phyloP scores from a whole-genome alignment of 75 land plant species.

The Cryptomeria japonica region DNA sequence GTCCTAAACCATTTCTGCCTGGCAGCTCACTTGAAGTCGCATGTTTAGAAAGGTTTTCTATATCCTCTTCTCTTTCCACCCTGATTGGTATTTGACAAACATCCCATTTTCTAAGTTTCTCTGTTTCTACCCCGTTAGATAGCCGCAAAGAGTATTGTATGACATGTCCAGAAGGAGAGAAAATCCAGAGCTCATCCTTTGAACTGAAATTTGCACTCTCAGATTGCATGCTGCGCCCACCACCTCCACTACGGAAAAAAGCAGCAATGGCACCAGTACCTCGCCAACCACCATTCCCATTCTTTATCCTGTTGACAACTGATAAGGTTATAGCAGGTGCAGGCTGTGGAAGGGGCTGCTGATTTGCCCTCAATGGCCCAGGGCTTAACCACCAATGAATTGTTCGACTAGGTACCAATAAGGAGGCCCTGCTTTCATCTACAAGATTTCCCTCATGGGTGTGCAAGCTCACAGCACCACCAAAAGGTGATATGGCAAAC shows the following conservation, averaged over 20 bases:
- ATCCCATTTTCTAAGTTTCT: conserved; percentile 93
- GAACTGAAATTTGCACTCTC: conserved; percentile 29
- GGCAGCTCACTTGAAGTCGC: conserved; percentile 12
- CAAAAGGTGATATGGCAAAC: conserved; percentile 81
- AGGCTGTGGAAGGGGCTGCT: conserved; percentile 11
- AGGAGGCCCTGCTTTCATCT: conserved; percentile 17
- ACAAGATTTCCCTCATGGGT: conserved; percentile 28
- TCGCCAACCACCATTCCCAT: conserved; percentile 78
- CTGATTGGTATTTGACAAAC: conserved; percentile 78
- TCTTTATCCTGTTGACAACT: conserved; percentile 78
- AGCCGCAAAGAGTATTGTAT: conserved; percentile 68
- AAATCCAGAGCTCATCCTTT: conserved; percentile 61
- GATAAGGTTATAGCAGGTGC: conserved; percentile 65
- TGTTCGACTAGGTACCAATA: conserved; percentile 16
- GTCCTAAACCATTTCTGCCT: conserved; percentile 28
- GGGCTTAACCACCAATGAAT: conserved; percentile 9
- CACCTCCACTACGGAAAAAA: conserved; percentile 69
- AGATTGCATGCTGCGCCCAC: conserved; percentile 19
- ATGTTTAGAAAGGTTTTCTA: conserved; percentile 18
- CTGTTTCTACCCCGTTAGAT: conserved; percentile 9
- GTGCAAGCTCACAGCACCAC: conserved; percentile 43
- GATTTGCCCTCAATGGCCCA: conserved; percentile 13
- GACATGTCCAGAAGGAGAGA: conserved; percentile 86
- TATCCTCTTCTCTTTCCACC: conserved; percentile 82
- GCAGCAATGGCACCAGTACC: conserved; percentile 72